These are phyloP conservation scores for Lumnitzera littorea DNA, from an alignment of 345 rosid species.

Conservation along the genomic window DNA sequence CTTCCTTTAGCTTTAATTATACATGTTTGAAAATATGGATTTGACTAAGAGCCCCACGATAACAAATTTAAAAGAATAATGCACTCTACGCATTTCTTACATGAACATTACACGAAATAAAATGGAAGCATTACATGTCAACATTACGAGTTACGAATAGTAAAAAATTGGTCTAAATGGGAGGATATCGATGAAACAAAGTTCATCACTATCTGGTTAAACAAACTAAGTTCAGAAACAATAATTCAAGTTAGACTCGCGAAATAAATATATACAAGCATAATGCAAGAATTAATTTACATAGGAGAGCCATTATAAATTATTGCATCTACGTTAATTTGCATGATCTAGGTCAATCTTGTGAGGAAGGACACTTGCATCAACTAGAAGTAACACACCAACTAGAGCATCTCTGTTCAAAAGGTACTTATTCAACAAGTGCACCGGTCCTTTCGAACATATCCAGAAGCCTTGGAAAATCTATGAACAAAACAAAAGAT, in stretches of 20 bases:
- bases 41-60: no score
- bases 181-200: no score
- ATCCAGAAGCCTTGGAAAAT: slow-evolving; percentile 74
- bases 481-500: slow-evolving; percentile 21
- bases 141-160: no score
- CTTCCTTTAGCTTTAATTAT: no score
- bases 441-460: slow-evolving; percentile 86
- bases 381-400: slow-evolving; percentile 69
- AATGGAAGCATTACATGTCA: no score
- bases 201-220: slow-evolving; percentile 65
- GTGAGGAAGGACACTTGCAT: slow-evolving; percentile 90
- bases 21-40: no score
- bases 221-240: neutral
- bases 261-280: neutral
- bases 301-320: slow-evolving; percentile 31
- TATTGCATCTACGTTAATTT: slow-evolving; percentile 88
- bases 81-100: no score
- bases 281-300: neutral
- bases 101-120: no score
- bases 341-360: slow-evolving; percentile 91
- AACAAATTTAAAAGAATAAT: no score
- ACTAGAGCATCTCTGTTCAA: slow-evolving; percentile 74
- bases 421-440: slow-evolving; percentile 85
- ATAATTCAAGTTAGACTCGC: neutral
- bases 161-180: no score